Base-by-base conservation (phyloP, 352 stramenopile species). In the Globisporangium canariense region DNA sequence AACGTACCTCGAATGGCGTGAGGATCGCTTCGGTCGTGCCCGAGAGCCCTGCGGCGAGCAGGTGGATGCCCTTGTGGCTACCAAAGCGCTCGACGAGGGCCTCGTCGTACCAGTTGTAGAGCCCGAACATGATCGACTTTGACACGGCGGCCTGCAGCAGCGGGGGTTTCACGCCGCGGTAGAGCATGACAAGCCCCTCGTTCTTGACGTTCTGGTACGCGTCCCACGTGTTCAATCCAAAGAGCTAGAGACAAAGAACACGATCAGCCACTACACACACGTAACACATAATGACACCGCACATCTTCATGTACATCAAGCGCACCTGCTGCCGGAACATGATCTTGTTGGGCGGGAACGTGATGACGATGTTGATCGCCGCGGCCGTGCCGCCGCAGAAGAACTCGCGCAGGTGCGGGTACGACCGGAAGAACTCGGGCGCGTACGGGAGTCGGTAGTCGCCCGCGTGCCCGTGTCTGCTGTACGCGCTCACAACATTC, bases 241-340 rank as follows among this genome's bases (percentile, higher is more conserved):
- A 91, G n/a, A 94, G 62, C 83, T 91, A 55, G 58, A 49, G 6
- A 60, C 28, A 45, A 54, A 64, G 36, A 53, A 66, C 18, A 57
- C 11, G 32, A 34, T 50, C 51, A 59, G 2, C 1, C 40, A 20
- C 5, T 2, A 47, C n/a, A 50, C 38, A 56, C 45, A 63, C n/a
- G 25, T 13, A 8, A n/a, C 14, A 28, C 25, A 28, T 28, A 28
- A 28, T 1, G 25, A 28, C 25, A n/a, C 7, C 32, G 13, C 25
- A 41, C 57, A 54, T 40, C 63, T 6, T 46, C 45, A 43, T 18
- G 11, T 5, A 9, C 18, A 50, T 4, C 18, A 50, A 54, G 54
- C 41, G n/a, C 77, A 90, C 88, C 83, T 96, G 87, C 60, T 97
- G 87, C 10, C 89, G 83, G 64, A 97, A 97, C 87, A 97, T 97